phyloP scores from a whole-genome alignment of 2,329 filamentous ascomycete genomes.

The Epichloe elymi region DNA sequence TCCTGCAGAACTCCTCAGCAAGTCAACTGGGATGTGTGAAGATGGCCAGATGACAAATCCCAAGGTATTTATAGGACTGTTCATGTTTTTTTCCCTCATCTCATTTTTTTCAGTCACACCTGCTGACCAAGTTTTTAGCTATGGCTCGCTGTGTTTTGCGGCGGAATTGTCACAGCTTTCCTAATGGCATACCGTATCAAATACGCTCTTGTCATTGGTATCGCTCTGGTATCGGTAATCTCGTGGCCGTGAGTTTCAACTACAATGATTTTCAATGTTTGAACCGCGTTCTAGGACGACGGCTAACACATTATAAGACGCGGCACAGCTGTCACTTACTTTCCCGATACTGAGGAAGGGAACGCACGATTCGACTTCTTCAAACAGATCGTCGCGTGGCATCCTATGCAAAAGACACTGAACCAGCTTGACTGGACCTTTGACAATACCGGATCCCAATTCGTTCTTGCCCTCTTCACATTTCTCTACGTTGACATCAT shows the following conservation, averaged over 20 bases:
- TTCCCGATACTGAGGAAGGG: slow-evolving; percentile 52
- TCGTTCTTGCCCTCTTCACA: slow-evolving; percentile 59
- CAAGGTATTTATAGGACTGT: slow-evolving; percentile 35
- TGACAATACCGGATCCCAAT: slow-evolving; percentile 40
- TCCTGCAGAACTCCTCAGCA: slow-evolving; percentile 37
- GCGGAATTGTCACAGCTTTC: slow-evolving; percentile 65
- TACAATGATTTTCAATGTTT: no score
- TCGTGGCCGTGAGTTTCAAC: slow-evolving; percentile 52
- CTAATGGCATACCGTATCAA: slow-evolving; percentile 71
- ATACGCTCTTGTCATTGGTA: slow-evolving; percentile 61
- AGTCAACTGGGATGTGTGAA: slow-evolving; percentile 34
- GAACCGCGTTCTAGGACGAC: background rate
- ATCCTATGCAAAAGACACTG: slow-evolving; percentile 52
- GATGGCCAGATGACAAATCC: slow-evolving; percentile 63
- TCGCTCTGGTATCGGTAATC: slow-evolving; percentile 56
- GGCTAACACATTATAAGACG: slow-evolving; percentile 29
- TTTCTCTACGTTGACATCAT: slow-evolving; percentile 73
- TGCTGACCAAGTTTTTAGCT: slow-evolving; percentile 30
- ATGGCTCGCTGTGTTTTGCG: slow-evolving; percentile 77
- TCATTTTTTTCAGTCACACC: background rate
- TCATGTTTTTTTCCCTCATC: background rate
- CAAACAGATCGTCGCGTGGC: slow-evolving; percentile 57
- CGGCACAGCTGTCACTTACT: slow-evolving; percentile 57
- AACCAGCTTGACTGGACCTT: slow-evolving; percentile 56
- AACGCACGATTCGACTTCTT: slow-evolving; percentile 58